A percentile compares a stretch with the other conserved stretches of the same genome.
These are phyloP conservation scores for Backusella tarrabulga DNA, from an alignment of 192 early-diverging fungal species.

Conservation along the genomic window DNA sequence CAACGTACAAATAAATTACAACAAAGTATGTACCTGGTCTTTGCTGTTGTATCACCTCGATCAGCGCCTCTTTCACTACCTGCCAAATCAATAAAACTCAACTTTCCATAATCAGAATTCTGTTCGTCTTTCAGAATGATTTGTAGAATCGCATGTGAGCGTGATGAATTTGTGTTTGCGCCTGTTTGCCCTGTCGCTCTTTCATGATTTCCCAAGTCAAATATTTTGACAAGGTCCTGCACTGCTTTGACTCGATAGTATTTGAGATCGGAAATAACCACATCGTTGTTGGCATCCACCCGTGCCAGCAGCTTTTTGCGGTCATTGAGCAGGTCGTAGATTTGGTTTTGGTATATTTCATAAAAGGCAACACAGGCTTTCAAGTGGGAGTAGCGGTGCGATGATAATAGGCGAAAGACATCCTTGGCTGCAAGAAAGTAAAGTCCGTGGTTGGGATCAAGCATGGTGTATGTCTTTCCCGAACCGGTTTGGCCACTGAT, in stretches of 20 bases:
- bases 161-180: slow-evolving; percentile 91
- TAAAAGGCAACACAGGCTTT: slow-evolving; percentile 88
- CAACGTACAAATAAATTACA: background rate
- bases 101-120: slow-evolving; percentile 65
- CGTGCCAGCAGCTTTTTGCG: slow-evolving; percentile 87
- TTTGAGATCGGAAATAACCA: slow-evolving; percentile 81
- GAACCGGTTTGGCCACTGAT: slow-evolving; percentile 74
- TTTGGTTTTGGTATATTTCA: slow-evolving; percentile 95
- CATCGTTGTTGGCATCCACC: slow-evolving; percentile 95
- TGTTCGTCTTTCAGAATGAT: slow-evolving; percentile 77
- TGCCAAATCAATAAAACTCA: slow-evolving; percentile 97
- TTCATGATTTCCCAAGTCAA: slow-evolving; percentile 85
- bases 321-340: slow-evolving; percentile 90
- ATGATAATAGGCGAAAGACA: slow-evolving; percentile 75
- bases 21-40: slow-evolving; percentile 67
- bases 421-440: slow-evolving; percentile 92
- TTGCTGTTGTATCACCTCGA: slow-evolving; percentile 84
- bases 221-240: slow-evolving; percentile 83
- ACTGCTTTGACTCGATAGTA: slow-evolving; percentile 84
- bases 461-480: slow-evolving; percentile 98
- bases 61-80: slow-evolving; percentile 97
- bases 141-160: slow-evolving; percentile 97
- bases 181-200: slow-evolving; percentile 93
- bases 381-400: slow-evolving; percentile 69
- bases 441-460: slow-evolving; percentile 83